Evolutionary conservation across 306 rosid species (phyloP).

Genomic region (Vigna mungo): DNA sequence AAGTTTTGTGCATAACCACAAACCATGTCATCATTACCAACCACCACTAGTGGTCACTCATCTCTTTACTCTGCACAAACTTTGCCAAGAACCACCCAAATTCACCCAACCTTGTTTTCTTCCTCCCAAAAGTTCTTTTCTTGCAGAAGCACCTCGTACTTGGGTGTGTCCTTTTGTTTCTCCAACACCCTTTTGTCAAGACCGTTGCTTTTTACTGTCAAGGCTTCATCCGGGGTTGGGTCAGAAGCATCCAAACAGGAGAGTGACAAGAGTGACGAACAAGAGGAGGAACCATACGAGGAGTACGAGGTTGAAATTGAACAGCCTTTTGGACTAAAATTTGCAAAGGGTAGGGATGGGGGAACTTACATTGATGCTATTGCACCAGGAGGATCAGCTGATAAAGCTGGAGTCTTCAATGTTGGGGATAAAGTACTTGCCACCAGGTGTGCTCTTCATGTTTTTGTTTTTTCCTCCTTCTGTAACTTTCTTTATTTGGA

Average conservation of each 20-base stretch:
- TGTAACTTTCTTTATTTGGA: conserved; percentile 22
- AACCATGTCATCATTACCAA: conserved; percentile 75
- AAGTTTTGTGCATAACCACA: conserved; percentile 51
- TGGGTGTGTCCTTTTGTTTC: conserved; percentile 44
- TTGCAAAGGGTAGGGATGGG: conserved; percentile 86
- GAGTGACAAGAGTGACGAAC: conserved; percentile 41
- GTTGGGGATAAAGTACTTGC: conserved; percentile 97
- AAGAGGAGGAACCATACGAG: conserved; percentile 61
- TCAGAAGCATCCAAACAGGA: conserved; percentile 56
- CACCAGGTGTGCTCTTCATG: conserved; percentile 68
- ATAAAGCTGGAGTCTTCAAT: conserved; percentile 67
- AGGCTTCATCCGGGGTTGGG: conserved; percentile 70
- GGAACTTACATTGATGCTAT: conserved; percentile 97
- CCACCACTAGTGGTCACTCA: conserved; percentile 58
- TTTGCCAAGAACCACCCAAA: conserved; percentile 54
- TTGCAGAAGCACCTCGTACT: conserved; percentile 48
- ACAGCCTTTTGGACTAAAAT: conserved; percentile 88
- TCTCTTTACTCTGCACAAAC: conserved; percentile 66
- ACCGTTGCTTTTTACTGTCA: conserved; percentile 51
- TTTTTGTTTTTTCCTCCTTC: not conserved
- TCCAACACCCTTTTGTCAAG: conserved; percentile 49
- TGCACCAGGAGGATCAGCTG: conserved; percentile 91
- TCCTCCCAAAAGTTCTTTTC: conserved; percentile 47
- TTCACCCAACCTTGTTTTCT: conserved; percentile 42
- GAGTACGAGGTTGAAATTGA: conserved; percentile 87